These are phyloP conservation scores for Ganoderma lingzhi DNA, from an alignment of 1,284 basidiomycete species.

Conservation along the genomic window DNA sequence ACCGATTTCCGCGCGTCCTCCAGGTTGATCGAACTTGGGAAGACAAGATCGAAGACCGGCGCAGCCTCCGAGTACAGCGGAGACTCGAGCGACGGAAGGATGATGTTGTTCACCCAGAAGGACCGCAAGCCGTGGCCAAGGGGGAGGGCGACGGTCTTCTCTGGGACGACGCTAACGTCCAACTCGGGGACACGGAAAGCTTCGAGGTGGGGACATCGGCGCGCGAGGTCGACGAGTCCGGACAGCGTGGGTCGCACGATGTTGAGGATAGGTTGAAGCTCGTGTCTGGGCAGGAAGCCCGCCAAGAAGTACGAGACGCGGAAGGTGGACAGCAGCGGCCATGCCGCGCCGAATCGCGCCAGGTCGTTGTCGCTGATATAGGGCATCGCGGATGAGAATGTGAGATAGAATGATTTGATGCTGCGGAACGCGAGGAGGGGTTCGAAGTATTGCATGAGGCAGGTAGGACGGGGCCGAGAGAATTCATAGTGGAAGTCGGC, in stretches of 20 bases:
- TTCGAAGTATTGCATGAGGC: background rate
- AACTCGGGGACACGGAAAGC: background rate
- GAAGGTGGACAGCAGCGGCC: background rate
- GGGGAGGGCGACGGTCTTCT: background rate
- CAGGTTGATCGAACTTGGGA: background rate
- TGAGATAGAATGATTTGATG: background rate
- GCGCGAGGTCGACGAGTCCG: background rate
- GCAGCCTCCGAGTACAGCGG: background rate
- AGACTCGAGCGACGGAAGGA: background rate
- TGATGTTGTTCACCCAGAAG: background rate
- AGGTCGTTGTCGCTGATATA: background rate
- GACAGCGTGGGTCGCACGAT: background rate
- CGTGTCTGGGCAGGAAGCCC: background rate
- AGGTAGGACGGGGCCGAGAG: background rate
- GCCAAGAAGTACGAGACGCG: background rate
- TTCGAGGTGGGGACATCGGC: background rate
- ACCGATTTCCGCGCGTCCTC: background rate
- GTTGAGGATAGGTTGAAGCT: too few species aligned
- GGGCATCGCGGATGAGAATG: background rate
- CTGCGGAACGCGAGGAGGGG: background rate
- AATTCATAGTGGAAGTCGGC: background rate
- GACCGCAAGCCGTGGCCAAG: background rate
- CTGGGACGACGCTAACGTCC: background rate
- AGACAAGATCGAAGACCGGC: background rate
- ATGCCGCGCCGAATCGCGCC: background rate